Evolutionary conservation across 1,139 yeast species (phyloP).

Genomic region (Saccharomyces hybrid): DNA sequence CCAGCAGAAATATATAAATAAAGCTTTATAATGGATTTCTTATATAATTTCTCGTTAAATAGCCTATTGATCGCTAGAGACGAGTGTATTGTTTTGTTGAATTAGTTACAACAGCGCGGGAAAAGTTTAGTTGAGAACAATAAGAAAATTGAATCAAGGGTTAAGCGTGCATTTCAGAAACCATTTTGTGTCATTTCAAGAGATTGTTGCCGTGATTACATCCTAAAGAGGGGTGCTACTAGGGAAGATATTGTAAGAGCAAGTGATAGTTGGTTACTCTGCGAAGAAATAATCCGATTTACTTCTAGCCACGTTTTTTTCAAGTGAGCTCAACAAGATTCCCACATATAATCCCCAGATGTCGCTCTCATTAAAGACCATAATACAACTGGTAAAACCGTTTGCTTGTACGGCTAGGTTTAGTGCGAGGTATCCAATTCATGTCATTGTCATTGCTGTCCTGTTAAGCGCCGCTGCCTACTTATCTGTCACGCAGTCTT

Average conservation of each 20-base stretch:
- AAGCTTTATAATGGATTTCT: neutral
- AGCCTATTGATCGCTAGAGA: neutral
- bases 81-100: neutral
- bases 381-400: constrained; percentile 19
- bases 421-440: constrained; percentile 82
- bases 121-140: neutral
- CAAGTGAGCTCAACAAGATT: neutral
- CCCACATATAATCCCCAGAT: neutral
- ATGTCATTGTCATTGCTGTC: constrained; percentile 67
- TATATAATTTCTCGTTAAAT: neutral
- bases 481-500: constrained; percentile 72
- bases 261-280: neutral
- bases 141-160: neutral
- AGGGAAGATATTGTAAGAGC: neutral
- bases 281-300: neutral
- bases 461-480: constrained; percentile 76
- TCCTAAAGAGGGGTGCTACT: neutral
- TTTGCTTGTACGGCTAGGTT: constrained; percentile 47
- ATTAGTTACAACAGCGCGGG: neutral
- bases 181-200: neutral
- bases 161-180: neutral
- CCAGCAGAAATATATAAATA: neutral
- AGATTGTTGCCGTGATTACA: neutral
- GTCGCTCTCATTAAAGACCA: neutral
- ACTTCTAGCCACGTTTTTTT: neutral